Evolutionary conservation across 768 basidiomycete genomes (phyloP).

Genomic region (Gymnopilus junonius): DNA sequence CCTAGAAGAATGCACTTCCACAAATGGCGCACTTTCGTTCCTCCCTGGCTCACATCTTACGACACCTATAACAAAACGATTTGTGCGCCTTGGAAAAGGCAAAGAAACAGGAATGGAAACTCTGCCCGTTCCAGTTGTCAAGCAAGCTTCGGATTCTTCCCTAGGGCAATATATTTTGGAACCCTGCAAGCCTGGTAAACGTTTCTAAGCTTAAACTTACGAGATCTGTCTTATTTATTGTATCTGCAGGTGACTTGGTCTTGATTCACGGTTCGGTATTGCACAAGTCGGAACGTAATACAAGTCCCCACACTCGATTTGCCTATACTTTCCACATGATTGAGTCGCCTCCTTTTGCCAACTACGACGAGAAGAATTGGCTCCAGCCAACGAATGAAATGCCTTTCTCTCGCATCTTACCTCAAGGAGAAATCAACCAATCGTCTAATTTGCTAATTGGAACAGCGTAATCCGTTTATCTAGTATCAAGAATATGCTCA

Average conservation of each 20-base stretch:
- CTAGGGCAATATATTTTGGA: constrained; percentile 66
- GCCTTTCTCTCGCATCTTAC: constrained; percentile 75
- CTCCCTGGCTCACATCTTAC: constrained; percentile 88
- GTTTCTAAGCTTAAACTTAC: neutral
- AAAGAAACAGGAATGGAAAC: constrained; percentile 85
- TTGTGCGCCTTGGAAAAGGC: constrained; percentile 73
- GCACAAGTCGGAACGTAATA: constrained; percentile 91
- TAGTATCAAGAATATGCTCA: neutral
- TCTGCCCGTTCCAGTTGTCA: constrained; percentile 45
- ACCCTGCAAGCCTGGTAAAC: constrained; percentile 72
- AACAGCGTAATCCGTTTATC: neutral
- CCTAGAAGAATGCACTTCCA: constrained; percentile 81
- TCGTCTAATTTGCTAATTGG: neutral
- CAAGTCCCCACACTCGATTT: constrained; percentile 77
- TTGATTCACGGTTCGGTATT: constrained; percentile 92
- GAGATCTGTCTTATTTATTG: neutral
- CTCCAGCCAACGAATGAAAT: constrained; percentile 83
- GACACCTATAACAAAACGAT: constrained; percentile 77
- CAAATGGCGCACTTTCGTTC: constrained; percentile 88
- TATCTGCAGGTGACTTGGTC: constrained; percentile 80
- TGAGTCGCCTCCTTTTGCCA: constrained; percentile 69
- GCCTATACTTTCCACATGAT: constrained; percentile 99
- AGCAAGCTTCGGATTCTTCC: constrained; percentile 27
- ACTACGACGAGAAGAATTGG: constrained; percentile 94
- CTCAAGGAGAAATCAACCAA: constrained; percentile 24